Conservation (phyloP, 352 stramenopile species). For the Pythium volutum region DNA sequence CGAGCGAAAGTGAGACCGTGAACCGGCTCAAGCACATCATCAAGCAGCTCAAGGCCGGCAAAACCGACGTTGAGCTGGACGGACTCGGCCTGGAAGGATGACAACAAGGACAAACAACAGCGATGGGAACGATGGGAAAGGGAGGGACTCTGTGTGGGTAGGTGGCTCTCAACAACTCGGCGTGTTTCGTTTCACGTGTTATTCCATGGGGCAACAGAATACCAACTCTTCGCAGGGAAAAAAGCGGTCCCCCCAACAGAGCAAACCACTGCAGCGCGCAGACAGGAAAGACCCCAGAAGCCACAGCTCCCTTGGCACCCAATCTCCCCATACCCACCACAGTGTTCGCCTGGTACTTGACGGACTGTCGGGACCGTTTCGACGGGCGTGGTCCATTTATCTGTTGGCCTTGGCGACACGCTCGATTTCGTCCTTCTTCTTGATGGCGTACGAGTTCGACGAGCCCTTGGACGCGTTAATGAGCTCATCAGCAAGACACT, state of each 20-base stretch:
- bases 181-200: conserved; percentile 46
- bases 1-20: conserved; percentile 79
- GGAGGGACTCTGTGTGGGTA: conserved; percentile 6
- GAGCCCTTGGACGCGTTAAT: conserved; percentile 99
- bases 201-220: conserved; percentile 25
- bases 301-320: not conserved
- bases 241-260: not conserved
- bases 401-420: conserved; percentile 99
- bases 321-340: not conserved
- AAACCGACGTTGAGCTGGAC: conserved; percentile 68
- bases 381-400: conserved; percentile 80
- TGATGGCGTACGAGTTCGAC: conserved; percentile 99
- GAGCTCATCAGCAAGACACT: conserved; percentile 99
- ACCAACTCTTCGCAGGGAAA: conserved; percentile 4
- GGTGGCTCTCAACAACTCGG: conserved; percentile 85
- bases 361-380: too few species aligned
- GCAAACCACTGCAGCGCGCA: not conserved
- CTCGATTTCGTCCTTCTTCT: conserved; percentile 99
- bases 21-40: conserved; percentile 84
- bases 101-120: conserved; percentile 12
- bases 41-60: conserved; percentile 64
- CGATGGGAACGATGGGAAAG: too few species aligned
- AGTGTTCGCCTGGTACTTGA: not conserved
- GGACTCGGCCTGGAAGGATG: conserved; percentile 44
- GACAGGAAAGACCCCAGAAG: not conserved